phyloP scores from a whole-genome alignment of 352 stramenopile species.

The Elongisporangium undulatum region DNA sequence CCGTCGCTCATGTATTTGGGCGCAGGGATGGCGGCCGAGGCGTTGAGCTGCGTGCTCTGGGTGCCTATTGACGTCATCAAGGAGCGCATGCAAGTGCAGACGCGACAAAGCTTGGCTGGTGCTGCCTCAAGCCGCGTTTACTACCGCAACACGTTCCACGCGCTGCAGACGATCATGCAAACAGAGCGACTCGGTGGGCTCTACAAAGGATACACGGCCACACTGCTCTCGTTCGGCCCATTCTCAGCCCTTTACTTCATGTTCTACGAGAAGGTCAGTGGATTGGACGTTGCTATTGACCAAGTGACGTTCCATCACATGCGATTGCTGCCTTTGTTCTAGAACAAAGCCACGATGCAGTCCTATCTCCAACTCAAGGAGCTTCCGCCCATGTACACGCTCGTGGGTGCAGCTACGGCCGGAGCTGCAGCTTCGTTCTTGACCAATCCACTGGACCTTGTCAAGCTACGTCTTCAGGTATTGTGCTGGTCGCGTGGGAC shows the following conservation, averaged over 20 bases:
- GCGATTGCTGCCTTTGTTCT: constrained; percentile 1
- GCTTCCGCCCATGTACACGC: constrained; percentile 55
- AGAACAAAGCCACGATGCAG: constrained; percentile 59
- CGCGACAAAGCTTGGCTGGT: constrained; percentile 4
- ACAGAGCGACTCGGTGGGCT: constrained; percentile 89
- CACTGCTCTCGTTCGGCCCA: constrained; percentile 94
- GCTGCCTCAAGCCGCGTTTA: constrained; percentile 29
- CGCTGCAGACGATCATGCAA: constrained; percentile 86
- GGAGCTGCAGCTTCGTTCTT: constrained; percentile 92
- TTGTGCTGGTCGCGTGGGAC: neutral
- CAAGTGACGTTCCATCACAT: neutral
- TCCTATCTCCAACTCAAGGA: constrained; percentile 32
- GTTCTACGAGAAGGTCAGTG: constrained; percentile 91
- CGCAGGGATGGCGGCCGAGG: constrained; percentile 67
- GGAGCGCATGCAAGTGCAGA: constrained; percentile 96
- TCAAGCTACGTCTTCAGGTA: constrained; percentile 96
- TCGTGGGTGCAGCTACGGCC: constrained; percentile 71
- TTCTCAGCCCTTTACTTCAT: constrained; percentile 98
- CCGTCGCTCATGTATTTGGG: constrained; percentile 71
- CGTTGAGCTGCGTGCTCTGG: constrained; percentile 93
- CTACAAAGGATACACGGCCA: constrained; percentile 96
- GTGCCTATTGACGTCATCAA: constrained; percentile 99
- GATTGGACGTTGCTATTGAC: neutral
- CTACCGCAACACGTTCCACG: constrained; percentile 92
- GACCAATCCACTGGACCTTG: constrained; percentile 97